Evolutionary conservation across 306 rosid genomes (phyloP), one percentile per base, ranked within the genome.

Genomic region (Lathyrus aphaca): DNA sequence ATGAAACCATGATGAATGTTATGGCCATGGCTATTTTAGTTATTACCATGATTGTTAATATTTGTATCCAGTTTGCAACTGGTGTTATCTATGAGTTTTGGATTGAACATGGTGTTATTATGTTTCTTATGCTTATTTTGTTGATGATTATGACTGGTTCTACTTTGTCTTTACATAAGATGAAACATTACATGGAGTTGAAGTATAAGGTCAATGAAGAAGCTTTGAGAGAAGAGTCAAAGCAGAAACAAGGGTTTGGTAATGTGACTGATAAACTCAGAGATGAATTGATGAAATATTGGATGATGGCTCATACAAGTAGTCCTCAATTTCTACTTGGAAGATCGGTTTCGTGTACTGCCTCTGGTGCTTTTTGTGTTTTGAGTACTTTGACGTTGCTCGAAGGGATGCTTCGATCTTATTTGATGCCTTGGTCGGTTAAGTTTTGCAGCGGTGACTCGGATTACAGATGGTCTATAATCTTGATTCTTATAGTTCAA

Each of bases 251-350:
- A 38, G 65, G 60, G 13, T 50, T 18, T 21, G n/a, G 21, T 3
- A 63, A 39, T 49, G 74, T 59, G 3, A 74, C 77, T 2, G 45
- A 77, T 42, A 81, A 11, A 14, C 68, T 83, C 10, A 83, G 80
- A 62, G 63, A 72, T 38, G 69, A 68, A 57, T 59, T 93, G 51
- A 77, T 74, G 83, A 88, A 78, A 51, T 73, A 77, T 70, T 90
- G 98, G 98, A 79, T 90, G 93, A 93, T 90, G 98, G 86, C 93
- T 57, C 88, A 90, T 57, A 90, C 96, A 0, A 75, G 88, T 25
- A 82, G 87, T 42, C 98, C 98, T 11, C 98, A 93, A 61, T 93
- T 88, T 83, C 88, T 93, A 49, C 68, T 93, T 76, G 98, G 93
- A 32, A 88, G 97, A n/a, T 93, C 98, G 16, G 91, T 82, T 5